Percentiles rank a stretch among this genome's conserved stretches.
phyloP scores from a whole-genome alignment of 108 stramenopile genomes.

The Fragilariopsis cylindrus region DNA sequence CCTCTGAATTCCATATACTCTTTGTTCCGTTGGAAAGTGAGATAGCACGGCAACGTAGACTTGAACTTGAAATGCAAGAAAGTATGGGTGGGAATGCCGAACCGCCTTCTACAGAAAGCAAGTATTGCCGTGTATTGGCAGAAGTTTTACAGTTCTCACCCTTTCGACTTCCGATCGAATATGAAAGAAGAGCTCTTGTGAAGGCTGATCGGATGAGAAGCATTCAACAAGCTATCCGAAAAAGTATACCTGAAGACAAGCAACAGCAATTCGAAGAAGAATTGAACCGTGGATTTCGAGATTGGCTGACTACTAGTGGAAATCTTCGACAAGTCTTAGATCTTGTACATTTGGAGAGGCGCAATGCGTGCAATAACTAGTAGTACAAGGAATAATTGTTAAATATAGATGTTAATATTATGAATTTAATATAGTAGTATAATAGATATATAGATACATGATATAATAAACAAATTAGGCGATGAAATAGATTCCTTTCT shows the following conservation, averaged over 20 bases:
- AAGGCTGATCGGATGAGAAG: constrained; percentile 77
- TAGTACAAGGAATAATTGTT: too few species aligned
- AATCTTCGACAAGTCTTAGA: constrained; percentile 93
- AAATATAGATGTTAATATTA: not conserved
- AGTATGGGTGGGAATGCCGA: constrained; percentile 17
- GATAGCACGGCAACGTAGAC: constrained; percentile 50
- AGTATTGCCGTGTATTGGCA: constrained; percentile 77
- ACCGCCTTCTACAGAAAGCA: constrained; percentile 50
- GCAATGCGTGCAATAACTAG: constrained; percentile 18
- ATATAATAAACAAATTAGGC: too few species aligned
- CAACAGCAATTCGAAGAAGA: constrained; percentile 73
- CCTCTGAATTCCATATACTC: constrained; percentile 75
- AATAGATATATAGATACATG: not conserved
- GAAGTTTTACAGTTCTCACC: constrained; percentile 80
- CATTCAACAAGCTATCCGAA: constrained; percentile 71
- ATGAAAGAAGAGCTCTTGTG: constrained; percentile 67
- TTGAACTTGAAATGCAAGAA: constrained; percentile 48
- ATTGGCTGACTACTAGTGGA: constrained; percentile 91
- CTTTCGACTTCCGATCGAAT: constrained; percentile 83
- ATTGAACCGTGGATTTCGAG: constrained; percentile 78
- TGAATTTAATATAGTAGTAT: not conserved
- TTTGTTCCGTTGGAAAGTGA: constrained; percentile 76
- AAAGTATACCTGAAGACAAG: constrained; percentile 63
- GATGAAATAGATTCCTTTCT: too few species aligned
- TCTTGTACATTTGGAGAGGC: constrained; percentile 80